phyloP scores from a whole-genome alignment of 495 filamentous ascomycete genomes.

The Tuber magnatum region DNA sequence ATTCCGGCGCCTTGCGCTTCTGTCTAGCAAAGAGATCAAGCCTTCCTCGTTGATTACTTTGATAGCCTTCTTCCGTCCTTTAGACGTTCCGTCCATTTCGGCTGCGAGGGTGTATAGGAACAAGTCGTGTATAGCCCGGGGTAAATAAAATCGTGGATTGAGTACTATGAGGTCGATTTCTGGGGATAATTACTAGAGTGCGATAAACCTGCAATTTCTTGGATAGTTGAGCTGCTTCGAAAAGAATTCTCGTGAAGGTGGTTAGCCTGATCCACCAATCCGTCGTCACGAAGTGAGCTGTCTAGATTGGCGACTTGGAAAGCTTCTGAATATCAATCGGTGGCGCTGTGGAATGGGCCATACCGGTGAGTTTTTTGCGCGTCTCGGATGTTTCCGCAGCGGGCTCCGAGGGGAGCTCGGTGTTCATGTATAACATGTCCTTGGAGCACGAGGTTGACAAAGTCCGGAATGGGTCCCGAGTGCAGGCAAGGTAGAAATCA shows the following conservation, averaged over 20 bases:
- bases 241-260: conserved; percentile 56
- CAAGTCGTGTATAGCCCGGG: conserved; percentile 43
- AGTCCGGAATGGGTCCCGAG: conserved; percentile 1
- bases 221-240: conserved; percentile 51
- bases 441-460: neutral
- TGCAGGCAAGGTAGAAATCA: conserved; percentile 12
- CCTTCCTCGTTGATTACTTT: neutral
- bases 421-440: conserved; percentile 8
- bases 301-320: conserved; percentile 4
- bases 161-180: conserved; percentile 50
- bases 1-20: neutral
- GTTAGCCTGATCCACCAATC: conserved; percentile 61
- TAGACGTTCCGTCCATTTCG: neutral
- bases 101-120: neutral
- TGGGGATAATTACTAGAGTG: too few relatives aligned
- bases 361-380: conserved; percentile 12
- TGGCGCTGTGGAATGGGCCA: conserved; percentile 4
- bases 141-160: conserved; percentile 56
- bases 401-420: neutral
- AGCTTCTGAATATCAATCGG: conserved; percentile 13
- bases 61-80: neutral
- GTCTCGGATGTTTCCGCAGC: neutral
- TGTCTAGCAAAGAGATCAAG: neutral
- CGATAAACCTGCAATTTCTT: too few relatives aligned
- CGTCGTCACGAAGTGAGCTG: conserved; percentile 45